A percentile compares a stretch with the other conserved stretches of the same genome.
phyloP scores from a whole-genome alignment of 495 filamentous ascomycete species.

The Tetracladium setigerum region DNA sequence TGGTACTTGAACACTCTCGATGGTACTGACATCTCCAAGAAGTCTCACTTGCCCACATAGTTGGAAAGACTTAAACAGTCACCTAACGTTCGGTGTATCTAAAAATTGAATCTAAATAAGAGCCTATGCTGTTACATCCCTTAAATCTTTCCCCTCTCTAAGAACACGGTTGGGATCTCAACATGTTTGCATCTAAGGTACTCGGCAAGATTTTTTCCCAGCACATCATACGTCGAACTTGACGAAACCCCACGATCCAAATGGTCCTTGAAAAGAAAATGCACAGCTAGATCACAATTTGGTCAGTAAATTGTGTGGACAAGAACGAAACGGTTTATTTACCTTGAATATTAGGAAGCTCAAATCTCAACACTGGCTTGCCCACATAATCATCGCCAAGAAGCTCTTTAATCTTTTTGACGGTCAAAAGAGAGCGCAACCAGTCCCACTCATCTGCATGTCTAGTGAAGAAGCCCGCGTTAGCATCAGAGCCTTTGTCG shows the following conservation, averaged over 20 bases:
- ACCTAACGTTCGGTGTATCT: too few species aligned
- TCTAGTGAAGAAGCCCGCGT: conserved; percentile 46
- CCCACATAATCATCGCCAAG: conserved; percentile 26
- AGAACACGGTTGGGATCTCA: conserved; percentile 30
- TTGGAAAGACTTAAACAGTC: too few species aligned
- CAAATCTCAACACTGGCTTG: conserved; percentile 39
- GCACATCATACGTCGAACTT: conserved; percentile 38
- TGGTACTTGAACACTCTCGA: too few species aligned
- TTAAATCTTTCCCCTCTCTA: too few species aligned
- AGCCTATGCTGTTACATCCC: too few species aligned
- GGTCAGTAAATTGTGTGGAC: too few species aligned
- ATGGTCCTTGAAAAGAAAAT: conserved; percentile 47
- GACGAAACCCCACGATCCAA: conserved; percentile 44
- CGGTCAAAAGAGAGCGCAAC: conserved; percentile 39
- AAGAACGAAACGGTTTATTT: too few species aligned
- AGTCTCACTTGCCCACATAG: too few species aligned
- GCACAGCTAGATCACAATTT: conserved; percentile 38
- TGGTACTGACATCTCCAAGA: too few species aligned
- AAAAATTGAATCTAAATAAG: too few species aligned
- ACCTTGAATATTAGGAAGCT: conserved; percentile 28
- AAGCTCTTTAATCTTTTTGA: conserved; percentile 24
- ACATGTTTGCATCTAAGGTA: conserved; percentile 39
- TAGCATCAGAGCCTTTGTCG: conserved; percentile 46
- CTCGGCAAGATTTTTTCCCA: conserved; percentile 53
- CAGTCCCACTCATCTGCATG: conserved; percentile 42